These are phyloP conservation scores for Colletotrichum navitas DNA, from an alignment of 2,329 filamentous ascomycete species.

Conservation along the genomic window DNA sequence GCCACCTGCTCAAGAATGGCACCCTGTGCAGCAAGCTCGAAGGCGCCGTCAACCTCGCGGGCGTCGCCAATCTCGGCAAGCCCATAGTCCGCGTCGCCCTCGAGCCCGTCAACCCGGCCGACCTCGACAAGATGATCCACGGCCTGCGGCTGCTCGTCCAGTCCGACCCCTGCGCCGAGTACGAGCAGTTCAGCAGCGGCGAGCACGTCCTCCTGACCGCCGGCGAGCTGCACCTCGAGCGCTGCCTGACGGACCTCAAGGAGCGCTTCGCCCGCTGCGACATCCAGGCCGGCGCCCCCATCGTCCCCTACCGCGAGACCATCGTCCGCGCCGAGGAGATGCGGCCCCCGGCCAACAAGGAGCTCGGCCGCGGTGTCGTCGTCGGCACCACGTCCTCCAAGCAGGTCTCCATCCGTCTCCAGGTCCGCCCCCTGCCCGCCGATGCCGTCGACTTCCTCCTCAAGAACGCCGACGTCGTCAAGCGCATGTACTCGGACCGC, in stretches of 20 bases:
- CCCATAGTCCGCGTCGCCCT: slow-evolving; percentile 96
- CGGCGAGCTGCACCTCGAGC: slow-evolving; percentile 92
- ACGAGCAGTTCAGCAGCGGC: slow-evolving; percentile 91
- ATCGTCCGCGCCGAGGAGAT: slow-evolving; percentile 92
- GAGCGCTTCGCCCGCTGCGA: slow-evolving; percentile 95
- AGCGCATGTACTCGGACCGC: slow-evolving; percentile 80
- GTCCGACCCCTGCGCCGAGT: slow-evolving; percentile 95
- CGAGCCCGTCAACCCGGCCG: slow-evolving; percentile 90
- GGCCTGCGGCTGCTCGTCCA: slow-evolving; percentile 90
- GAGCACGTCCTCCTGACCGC: slow-evolving; percentile 96
- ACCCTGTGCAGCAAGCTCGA: slow-evolving; percentile 90
- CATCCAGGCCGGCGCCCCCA: slow-evolving; percentile 92
- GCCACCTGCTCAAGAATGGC: slow-evolving; percentile 94
- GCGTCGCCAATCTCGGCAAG: slow-evolving; percentile 81
- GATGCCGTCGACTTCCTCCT: slow-evolving; percentile 87
- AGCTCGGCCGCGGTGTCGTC: slow-evolving; percentile 86
- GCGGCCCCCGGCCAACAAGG: slow-evolving; percentile 87
- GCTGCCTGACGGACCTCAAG: slow-evolving; percentile 91
- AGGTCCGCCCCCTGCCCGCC: slow-evolving; percentile 82
- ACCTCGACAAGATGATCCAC: slow-evolving; percentile 94
- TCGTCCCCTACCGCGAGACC: slow-evolving; percentile 95
- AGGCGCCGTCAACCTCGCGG: slow-evolving; percentile 90
- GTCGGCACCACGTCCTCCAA: slow-evolving; percentile 84
- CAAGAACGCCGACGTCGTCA: slow-evolving; percentile 84
- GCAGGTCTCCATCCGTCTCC: slow-evolving; percentile 81